Evolutionary conservation across 2,329 filamentous ascomycete genomes (phyloP).

Genomic region (Stagonosporopsis vannaccii): DNA sequence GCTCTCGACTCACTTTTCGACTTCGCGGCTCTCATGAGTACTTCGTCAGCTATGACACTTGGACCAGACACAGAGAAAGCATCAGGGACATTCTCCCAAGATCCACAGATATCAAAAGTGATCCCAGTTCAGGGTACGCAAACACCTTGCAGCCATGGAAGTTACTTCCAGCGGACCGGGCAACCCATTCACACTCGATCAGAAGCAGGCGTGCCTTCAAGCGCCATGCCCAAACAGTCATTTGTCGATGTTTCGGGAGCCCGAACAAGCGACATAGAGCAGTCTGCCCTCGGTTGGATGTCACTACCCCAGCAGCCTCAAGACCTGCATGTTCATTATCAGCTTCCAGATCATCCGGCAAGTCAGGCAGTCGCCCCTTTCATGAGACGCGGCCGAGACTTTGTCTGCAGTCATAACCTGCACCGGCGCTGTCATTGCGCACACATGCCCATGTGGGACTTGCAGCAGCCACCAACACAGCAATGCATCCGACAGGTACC

Average conservation of each 20-base stretch:
- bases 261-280: background rate
- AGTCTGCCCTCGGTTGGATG: background rate
- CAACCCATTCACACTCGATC: background rate
- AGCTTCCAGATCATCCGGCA: background rate
- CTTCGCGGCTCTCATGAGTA: constrained; percentile 16
- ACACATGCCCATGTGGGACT: too few relatives aligned
- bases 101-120: background rate
- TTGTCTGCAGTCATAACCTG: too few relatives aligned
- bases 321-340: background rate
- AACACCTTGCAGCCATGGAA: background rate
- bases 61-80: background rate
- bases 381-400: too few relatives aligned
- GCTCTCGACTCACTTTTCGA: constrained; percentile 29
- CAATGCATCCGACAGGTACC: background rate
- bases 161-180: background rate
- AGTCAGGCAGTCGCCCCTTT: background rate
- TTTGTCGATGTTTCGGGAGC: background rate
- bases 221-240: background rate
- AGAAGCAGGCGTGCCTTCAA: background rate
- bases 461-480: background rate
- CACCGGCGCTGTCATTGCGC: background rate
- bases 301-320: background rate
- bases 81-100: background rate
- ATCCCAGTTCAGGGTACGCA: background rate
- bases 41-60: constrained; percentile 7